A percentile compares a stretch with the other conserved stretches of the same genome.
phyloP scores from a whole-genome alignment of 805 yeast genomes.

The Candida quercuum region DNA sequence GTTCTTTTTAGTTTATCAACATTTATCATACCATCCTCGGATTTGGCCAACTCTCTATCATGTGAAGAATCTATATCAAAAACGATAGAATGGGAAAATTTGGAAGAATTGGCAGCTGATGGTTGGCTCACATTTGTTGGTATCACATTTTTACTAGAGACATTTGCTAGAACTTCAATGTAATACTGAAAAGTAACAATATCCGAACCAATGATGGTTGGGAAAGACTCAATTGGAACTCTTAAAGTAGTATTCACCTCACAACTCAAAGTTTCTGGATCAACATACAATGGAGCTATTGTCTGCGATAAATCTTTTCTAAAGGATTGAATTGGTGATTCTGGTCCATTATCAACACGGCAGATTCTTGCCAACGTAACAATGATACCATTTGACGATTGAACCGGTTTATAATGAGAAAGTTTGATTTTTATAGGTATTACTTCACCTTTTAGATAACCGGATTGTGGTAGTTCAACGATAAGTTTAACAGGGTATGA shows the following conservation, averaged over 20 bases:
- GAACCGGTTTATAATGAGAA: conserved; percentile 65
- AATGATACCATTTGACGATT: conserved; percentile 67
- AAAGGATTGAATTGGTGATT: conserved; percentile 48
- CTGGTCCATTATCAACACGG: conserved; percentile 56
- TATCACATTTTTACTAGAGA: conserved; percentile 53
- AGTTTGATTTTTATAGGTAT: conserved; percentile 67
- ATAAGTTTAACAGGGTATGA: conserved; percentile 31
- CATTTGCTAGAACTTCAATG: conserved; percentile 75
- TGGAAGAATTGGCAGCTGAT: conserved; percentile 20
- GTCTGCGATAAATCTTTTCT: conserved; percentile 80
- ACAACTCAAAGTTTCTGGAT: conserved; percentile 53
- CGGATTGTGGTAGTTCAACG: conserved; percentile 52
- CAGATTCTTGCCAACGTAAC: conserved; percentile 79
- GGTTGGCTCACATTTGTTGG: conserved; percentile 13
- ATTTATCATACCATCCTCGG: conserved; percentile 48
- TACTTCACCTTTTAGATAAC: conserved; percentile 73
- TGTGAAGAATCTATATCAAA: conserved; percentile 21
- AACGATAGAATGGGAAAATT: conserved; percentile 19
- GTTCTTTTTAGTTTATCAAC: conserved; percentile 74
- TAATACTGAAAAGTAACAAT: conserved; percentile 79
- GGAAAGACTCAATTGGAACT: conserved; percentile 82
- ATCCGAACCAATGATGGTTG: conserved; percentile 69
- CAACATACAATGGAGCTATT: conserved; percentile 72
- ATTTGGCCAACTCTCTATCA: conserved; percentile 14
- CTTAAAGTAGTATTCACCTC: conserved; percentile 57